These are phyloP conservation scores for Saitozyma podzolica DNA, from an alignment of 768 basidiomycete species.

Conservation along the genomic window DNA sequence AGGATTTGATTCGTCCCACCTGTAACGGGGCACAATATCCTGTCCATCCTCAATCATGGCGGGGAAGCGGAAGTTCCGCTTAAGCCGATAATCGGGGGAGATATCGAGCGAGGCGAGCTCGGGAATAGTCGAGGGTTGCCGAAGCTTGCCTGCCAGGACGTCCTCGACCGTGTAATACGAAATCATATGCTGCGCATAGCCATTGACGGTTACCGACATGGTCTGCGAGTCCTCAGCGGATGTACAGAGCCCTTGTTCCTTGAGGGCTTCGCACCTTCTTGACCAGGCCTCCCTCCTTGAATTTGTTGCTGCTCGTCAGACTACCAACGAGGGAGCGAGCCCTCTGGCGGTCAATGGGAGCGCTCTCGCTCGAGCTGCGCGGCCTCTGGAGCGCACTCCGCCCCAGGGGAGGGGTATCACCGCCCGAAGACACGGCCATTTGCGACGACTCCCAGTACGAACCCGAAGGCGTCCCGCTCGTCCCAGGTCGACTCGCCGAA, in stretches of 20 bases:
- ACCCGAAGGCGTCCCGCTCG: too few species aligned
- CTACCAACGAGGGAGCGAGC: slow-evolving; percentile 85
- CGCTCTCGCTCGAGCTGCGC: slow-evolving; percentile 38
- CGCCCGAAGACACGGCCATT: slow-evolving; percentile 1
- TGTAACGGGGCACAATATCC: slow-evolving; percentile 78
- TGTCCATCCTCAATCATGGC: slow-evolving; percentile 81
- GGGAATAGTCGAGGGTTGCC: slow-evolving; percentile 81
- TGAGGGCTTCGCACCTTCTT: slow-evolving; percentile 75
- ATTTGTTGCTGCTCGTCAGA: slow-evolving; percentile 88
- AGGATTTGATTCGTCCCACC: too few species aligned
- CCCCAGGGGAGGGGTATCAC: slow-evolving; percentile 18
- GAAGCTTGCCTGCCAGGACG: slow-evolving; percentile 81
- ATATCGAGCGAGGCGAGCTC: slow-evolving; percentile 85
- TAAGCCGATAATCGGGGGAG: slow-evolving; percentile 80
- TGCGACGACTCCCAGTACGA: slow-evolving; percentile 9
- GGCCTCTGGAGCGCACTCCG: slow-evolving; percentile 29
- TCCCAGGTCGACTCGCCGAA: slow-evolving; percentile 11
- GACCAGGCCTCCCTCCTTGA: slow-evolving; percentile 89
- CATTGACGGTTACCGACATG: slow-evolving; percentile 80
- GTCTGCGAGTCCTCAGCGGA: slow-evolving; percentile 60
- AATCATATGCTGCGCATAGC: slow-evolving; percentile 85
- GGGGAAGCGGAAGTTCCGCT: slow-evolving; percentile 85
- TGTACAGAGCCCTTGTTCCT: neutral
- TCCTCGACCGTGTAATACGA: slow-evolving; percentile 94
- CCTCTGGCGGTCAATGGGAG: slow-evolving; percentile 65